Conservation (phyloP, 148 eudicot species). For the Gaultheria prostrata region DNA sequence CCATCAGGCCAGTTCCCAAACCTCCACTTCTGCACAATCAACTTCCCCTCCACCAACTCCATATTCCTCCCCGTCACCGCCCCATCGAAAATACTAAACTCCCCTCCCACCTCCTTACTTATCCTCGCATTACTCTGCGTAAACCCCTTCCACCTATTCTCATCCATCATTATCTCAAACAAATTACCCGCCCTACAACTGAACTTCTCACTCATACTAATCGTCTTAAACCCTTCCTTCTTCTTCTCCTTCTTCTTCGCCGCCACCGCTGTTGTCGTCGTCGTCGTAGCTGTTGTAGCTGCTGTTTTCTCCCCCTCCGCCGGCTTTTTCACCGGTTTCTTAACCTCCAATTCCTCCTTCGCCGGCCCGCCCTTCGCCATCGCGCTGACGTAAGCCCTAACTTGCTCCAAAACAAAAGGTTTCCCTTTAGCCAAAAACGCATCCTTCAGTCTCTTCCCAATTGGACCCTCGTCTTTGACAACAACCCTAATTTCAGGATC, state of each 20-base stretch:
- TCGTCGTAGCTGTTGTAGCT: background rate
- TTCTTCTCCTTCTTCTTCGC: slow-evolving; percentile 40
- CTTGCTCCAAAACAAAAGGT: slow-evolving; percentile 48
- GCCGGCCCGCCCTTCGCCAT: slow-evolving; percentile 94
- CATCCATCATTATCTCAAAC: slow-evolving; percentile 95
- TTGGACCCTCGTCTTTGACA: slow-evolving; percentile 54
- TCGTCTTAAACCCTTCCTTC: slow-evolving; percentile 80
- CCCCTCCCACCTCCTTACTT: slow-evolving; percentile 87
- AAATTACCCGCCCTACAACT: slow-evolving; percentile 72
- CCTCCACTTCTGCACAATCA: slow-evolving; percentile 96
- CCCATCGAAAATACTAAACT: slow-evolving; percentile 84
- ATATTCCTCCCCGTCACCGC: slow-evolving; percentile 73
- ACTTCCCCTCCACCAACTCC: slow-evolving; percentile 75
- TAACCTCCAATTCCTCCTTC: slow-evolving; percentile 68
- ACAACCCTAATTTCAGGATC: slow-evolving; percentile 61
- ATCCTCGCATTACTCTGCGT: slow-evolving; percentile 92
- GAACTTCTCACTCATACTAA: slow-evolving; percentile 80
- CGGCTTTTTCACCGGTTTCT: slow-evolving; percentile 36
- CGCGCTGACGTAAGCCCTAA: slow-evolving; percentile 65
- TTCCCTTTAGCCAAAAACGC: slow-evolving; percentile 63
- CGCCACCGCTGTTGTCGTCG: background rate
- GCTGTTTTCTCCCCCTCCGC: slow-evolving; percentile 19
- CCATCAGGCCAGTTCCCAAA: slow-evolving; percentile 97
- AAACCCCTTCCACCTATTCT: slow-evolving; percentile 97
- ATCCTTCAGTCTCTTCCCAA: slow-evolving; percentile 59